These are phyloP conservation scores for Paramecium sexaurelia DNA, from an alignment of 73 alveolate genomes.

Conservation along the genomic window DNA sequence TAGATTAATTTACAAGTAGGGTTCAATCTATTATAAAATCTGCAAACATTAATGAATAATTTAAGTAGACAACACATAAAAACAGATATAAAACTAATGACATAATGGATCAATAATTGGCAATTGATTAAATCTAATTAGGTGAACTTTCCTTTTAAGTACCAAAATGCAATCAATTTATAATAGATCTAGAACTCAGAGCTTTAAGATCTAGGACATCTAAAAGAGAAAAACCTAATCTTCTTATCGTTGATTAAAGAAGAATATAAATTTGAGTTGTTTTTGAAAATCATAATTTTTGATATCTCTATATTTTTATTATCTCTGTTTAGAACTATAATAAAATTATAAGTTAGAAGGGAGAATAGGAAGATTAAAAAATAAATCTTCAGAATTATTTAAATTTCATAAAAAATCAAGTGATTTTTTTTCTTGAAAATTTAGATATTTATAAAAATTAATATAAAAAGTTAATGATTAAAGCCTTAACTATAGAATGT, in stretches of 20 bases:
- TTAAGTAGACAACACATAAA: not conserved
- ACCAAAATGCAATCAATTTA: not conserved
- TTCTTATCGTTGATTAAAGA: not conserved
- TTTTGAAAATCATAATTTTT: not conserved
- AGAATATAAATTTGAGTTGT: not conserved
- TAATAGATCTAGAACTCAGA: not conserved
- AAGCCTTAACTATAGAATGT: no score
- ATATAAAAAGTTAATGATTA: no score
- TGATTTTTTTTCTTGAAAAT: no score
- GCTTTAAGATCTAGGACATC: not conserved
- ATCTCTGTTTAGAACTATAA: no score
- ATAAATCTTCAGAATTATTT: no score
- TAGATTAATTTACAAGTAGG: not conserved
- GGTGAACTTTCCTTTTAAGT: not conserved
- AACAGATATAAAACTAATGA: not conserved
- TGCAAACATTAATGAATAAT: not conserved
- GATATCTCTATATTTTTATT: not conserved
- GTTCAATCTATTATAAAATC: not conserved
- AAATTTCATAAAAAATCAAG: no score
- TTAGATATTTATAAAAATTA: no score
- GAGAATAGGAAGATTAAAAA: no score
- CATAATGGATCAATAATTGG: not conserved
- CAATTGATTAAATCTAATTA: not conserved
- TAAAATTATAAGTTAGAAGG: no score
- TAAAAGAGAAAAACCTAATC: not conserved